phyloP scores from a whole-genome alignment of 106 monocot species.

The Acorus calamus region DNA sequence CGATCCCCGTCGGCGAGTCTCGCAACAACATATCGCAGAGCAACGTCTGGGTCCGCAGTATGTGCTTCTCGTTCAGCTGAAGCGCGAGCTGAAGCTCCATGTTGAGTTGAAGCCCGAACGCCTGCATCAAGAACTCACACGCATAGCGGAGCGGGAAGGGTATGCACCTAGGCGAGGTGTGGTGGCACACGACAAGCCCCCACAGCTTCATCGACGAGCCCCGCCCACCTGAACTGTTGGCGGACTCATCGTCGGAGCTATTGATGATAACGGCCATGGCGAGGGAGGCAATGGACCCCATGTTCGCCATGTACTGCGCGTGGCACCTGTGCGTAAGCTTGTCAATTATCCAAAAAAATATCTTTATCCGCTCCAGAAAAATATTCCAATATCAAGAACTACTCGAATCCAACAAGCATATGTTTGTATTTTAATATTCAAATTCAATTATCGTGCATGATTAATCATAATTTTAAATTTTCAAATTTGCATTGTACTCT shows the following conservation, averaged over 20 bases:
- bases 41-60: slow-evolving; percentile 76
- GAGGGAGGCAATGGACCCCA: slow-evolving; percentile 82
- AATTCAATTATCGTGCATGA: too few species aligned
- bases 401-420: too few species aligned
- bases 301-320: slow-evolving; percentile 83
- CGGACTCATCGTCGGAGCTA: slow-evolving; percentile 28
- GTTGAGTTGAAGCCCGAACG: slow-evolving; percentile 83
- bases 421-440: too few species aligned
- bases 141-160: slow-evolving; percentile 92
- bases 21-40: slow-evolving; percentile 90
- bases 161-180: slow-evolving; percentile 77
- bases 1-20: slow-evolving; percentile 71
- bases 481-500: too few species aligned
- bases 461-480: too few species aligned
- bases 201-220: slow-evolving; percentile 61
- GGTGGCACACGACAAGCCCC: slow-evolving; percentile 94
- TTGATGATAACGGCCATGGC: slow-evolving; percentile 83
- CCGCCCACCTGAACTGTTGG: not conserved
- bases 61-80: slow-evolving; percentile 81
- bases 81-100: slow-evolving; percentile 87
- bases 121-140: slow-evolving; percentile 97
- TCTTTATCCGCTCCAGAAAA: too few species aligned
- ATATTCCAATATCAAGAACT: too few species aligned
- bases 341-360: too few species aligned
- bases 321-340: slow-evolving; percentile 36